Percentiles rank a stretch among this genome's conserved stretches.
Conservation (phyloP, 768 basidiomycete genomes). For the Termitomyces sp. region DNA sequence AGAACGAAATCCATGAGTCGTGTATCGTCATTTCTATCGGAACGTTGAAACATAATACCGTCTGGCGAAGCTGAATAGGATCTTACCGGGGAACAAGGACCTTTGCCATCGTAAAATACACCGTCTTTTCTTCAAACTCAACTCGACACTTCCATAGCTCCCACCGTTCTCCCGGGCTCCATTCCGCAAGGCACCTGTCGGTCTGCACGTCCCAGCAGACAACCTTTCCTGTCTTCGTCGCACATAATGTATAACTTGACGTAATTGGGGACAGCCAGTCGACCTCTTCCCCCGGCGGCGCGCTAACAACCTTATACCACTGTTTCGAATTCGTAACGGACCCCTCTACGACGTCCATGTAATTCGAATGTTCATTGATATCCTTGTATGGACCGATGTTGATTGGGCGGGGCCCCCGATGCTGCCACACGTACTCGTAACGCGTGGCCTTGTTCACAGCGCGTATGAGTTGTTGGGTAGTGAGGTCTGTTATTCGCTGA, state of each 20-base stretch:
- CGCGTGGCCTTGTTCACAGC: constrained; percentile 59
- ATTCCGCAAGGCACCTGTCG: constrained; percentile 58
- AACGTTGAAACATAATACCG: background rate
- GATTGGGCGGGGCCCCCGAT: constrained; percentile 51
- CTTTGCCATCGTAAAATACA: constrained; percentile 75
- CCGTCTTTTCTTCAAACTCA: constrained; percentile 65
- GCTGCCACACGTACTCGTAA: constrained; percentile 59
- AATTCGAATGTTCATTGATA: constrained; percentile 29
- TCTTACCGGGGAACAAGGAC: constrained; percentile 47
- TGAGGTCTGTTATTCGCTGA: constrained; percentile 60
- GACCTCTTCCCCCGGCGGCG: constrained; percentile 63
- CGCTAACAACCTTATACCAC: constrained; percentile 68
- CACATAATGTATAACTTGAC: constrained; percentile 70
- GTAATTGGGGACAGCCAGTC: constrained; percentile 79
- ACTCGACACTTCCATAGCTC: constrained; percentile 77
- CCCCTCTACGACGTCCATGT: constrained; percentile 27
- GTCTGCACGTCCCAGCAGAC: constrained; percentile 72
- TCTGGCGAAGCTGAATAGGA: background rate
- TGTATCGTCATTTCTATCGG: constrained; percentile 48
- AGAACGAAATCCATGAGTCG: constrained; percentile 67
- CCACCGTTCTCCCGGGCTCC: constrained; percentile 61
- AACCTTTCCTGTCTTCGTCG: constrained; percentile 70
- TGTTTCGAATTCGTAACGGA: constrained; percentile 7
- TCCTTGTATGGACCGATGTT: constrained; percentile 22
- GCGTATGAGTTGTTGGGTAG: constrained; percentile 53